Conservation (phyloP, 495 filamentous ascomycete genomes). For the Immersiella caudata region DNA sequence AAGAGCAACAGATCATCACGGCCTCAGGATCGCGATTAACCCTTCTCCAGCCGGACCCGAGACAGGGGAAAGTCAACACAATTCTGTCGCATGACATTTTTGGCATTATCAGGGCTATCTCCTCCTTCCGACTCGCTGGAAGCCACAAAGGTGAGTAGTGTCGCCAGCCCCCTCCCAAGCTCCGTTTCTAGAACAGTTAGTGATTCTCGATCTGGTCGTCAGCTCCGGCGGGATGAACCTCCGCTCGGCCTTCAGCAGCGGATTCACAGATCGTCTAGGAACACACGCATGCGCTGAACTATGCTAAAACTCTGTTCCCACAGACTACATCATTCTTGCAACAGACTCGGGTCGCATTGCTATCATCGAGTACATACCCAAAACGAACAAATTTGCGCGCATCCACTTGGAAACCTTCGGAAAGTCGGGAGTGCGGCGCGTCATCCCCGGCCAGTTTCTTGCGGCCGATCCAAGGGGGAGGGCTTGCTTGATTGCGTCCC, state of each 20-base stretch:
- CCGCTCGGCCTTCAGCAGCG: conserved; percentile 27
- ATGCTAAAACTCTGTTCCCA: conserved; percentile 45
- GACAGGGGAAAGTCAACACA: conserved; percentile 80
- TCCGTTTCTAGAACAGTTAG: conserved; percentile 70
- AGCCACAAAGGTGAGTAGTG: conserved; percentile 90
- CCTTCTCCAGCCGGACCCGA: conserved; percentile 82
- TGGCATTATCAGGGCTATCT: conserved; percentile 86
- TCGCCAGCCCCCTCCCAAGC: conserved; percentile 26
- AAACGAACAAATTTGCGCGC: conserved; percentile 83
- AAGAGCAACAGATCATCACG: conserved; percentile 95
- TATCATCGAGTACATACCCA: conserved; percentile 87
- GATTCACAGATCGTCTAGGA: conserved; percentile 29
- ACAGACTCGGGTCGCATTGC: conserved; percentile 95
- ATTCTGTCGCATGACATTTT: conserved; percentile 91
- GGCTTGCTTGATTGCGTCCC: conserved; percentile 88
- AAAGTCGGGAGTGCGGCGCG: conserved; percentile 92
- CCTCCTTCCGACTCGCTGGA: conserved; percentile 86
- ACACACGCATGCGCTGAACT: conserved; percentile 36
- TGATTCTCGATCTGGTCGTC: conserved; percentile 78
- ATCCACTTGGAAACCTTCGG: conserved; percentile 97
- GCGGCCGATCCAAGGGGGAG: conserved; percentile 93
- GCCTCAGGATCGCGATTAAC: conserved; percentile 88
- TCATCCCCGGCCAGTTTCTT: conserved; percentile 93
- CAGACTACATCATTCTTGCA: conserved; percentile 95
- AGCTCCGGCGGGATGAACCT: conserved; percentile 44